Conservation (phyloP, 371 early-diverging fungal genomes). For the Rhizopus microsporus region DNA sequence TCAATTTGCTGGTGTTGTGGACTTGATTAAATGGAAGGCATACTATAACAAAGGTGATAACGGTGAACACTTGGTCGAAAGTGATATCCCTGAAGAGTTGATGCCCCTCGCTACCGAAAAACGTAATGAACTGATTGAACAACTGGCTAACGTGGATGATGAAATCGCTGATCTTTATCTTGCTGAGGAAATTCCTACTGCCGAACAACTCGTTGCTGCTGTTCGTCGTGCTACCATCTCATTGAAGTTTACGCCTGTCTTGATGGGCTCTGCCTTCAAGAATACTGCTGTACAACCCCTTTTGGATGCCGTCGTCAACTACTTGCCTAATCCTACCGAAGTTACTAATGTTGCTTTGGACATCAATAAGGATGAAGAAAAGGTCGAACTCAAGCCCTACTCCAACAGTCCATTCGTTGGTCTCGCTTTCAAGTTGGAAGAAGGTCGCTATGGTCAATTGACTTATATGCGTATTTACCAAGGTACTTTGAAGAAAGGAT, state of each 20-base stretch:
- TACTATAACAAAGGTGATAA: slow-evolving; percentile 86
- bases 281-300: slow-evolving; percentile 83
- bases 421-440: slow-evolving; percentile 94
- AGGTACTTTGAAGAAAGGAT: slow-evolving; percentile 88
- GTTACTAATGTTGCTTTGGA: slow-evolving; percentile 79
- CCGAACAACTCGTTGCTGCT: slow-evolving; percentile 69
- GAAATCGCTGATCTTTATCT: slow-evolving; percentile 84
- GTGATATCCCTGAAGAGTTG: slow-evolving; percentile 81
- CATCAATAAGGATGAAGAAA: slow-evolving; percentile 64
- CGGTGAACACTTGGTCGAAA: slow-evolving; percentile 73
- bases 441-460: slow-evolving; percentile 94
- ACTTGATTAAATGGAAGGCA: slow-evolving; percentile 86
- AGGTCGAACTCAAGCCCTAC: slow-evolving; percentile 57
- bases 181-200: slow-evolving; percentile 73
- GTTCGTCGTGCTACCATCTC: slow-evolving; percentile 81
- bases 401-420: slow-evolving; percentile 82
- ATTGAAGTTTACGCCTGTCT: slow-evolving; percentile 81
- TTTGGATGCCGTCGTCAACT: slow-evolving; percentile 73
- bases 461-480: slow-evolving; percentile 98
- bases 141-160: slow-evolving; percentile 87
- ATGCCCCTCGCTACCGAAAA: slow-evolving; percentile 72
- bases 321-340: slow-evolving; percentile 80
- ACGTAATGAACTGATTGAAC: slow-evolving; percentile 79
- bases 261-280: slow-evolving; percentile 90
- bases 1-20: slow-evolving; percentile 91